phyloP scores from a whole-genome alignment of 768 basidiomycete species.

The Suillus variegatus region DNA sequence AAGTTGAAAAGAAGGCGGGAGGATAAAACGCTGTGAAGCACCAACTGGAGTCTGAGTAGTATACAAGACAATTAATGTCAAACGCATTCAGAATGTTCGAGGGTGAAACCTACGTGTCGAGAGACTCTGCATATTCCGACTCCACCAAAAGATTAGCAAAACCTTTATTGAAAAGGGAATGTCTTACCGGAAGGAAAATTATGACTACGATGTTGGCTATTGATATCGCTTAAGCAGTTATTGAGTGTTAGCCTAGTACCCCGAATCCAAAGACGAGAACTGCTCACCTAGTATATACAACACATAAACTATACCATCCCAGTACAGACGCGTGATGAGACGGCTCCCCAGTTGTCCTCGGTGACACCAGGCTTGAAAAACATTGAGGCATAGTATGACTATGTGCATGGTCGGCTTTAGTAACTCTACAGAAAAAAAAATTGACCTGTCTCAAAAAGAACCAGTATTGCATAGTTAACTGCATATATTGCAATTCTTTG shows the following conservation, averaged over 20 bases:
- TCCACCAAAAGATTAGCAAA: background rate
- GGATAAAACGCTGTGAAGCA: background rate
- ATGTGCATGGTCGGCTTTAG: background rate
- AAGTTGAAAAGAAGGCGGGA: background rate
- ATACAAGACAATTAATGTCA: background rate
- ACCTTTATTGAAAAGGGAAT: background rate
- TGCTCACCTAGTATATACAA: background rate
- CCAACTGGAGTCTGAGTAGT: background rate
- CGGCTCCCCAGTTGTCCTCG: background rate
- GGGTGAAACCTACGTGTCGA: background rate
- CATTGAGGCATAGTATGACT: constrained; percentile 1
- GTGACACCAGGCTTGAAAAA: background rate
- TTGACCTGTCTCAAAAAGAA: background rate
- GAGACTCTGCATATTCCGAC: background rate
- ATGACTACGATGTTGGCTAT: background rate
- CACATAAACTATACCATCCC: background rate
- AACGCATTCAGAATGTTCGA: background rate
- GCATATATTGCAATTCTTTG: background rate
- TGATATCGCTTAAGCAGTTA: background rate
- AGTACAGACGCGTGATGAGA: background rate
- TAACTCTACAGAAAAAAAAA: background rate
- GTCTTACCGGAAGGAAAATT: background rate
- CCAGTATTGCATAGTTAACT: background rate
- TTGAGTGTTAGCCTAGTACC: background rate
- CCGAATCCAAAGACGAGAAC: background rate